phyloP scores from a whole-genome alignment of 1,284 basidiomycete species.

The Pseudozyma thailandica region DNA sequence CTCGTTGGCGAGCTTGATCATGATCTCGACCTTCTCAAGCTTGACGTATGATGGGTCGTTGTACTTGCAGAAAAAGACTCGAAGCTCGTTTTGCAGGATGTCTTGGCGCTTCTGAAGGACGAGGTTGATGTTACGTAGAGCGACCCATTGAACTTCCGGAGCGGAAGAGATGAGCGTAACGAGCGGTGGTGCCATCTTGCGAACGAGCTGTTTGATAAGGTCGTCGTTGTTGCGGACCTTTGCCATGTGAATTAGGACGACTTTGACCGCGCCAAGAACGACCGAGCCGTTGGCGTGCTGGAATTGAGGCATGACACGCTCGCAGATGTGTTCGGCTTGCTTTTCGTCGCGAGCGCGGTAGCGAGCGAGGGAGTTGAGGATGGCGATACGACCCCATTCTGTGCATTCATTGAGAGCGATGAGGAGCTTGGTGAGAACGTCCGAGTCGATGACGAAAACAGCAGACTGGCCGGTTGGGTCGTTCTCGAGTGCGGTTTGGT shows the following conservation, averaged over 20 bases:
- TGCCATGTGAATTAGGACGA: constrained; percentile 80
- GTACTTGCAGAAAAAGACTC: constrained; percentile 99
- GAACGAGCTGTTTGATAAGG: constrained; percentile 83
- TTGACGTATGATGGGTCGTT: constrained; percentile 99
- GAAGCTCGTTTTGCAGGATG: constrained; percentile 91
- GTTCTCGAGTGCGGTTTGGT: constrained; percentile 70
- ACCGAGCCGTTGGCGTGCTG: constrained; percentile 96
- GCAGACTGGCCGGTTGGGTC: constrained; percentile 69
- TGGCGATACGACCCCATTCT: constrained; percentile 96
- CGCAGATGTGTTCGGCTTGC: constrained; percentile 98
- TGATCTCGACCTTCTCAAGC: constrained; percentile 96
- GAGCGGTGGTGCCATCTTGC: constrained; percentile 97
- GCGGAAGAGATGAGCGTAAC: constrained; percentile 75
- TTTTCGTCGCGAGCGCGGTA: constrained; percentile 83
- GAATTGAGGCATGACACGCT: constrained; percentile 96
- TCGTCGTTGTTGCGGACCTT: constrained; percentile 78
- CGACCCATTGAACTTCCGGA: constrained; percentile 90
- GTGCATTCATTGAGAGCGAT: constrained; percentile 98
- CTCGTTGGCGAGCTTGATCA: constrained; percentile 91
- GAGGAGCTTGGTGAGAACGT: constrained; percentile 86
- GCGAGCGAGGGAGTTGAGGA: constrained; percentile 84
- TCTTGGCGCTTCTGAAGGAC: constrained; percentile 91
- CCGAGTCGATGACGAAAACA: constrained; percentile 82
- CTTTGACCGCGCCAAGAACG: constrained; percentile 93
- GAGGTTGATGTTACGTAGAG: constrained; percentile 93